Evolutionary conservation across 2,329 filamentous ascomycete genomes (phyloP).

Genomic region (Venturia pyrina): DNA sequence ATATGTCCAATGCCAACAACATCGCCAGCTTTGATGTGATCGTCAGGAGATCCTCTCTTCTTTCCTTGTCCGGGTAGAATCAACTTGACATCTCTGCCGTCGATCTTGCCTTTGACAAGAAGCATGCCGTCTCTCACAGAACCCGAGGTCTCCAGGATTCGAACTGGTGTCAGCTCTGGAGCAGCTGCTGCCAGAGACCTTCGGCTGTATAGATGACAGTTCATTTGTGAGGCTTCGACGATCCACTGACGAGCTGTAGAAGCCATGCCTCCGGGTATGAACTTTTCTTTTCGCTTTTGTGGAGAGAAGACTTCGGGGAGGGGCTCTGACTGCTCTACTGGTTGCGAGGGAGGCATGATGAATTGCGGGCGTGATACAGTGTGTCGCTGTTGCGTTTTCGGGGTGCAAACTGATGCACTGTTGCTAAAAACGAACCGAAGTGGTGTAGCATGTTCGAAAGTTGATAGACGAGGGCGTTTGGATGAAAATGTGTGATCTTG

Average conservation of each 20-base stretch:
- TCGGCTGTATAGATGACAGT: neutral
- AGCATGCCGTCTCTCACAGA: conserved; percentile 19
- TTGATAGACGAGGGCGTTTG: conserved; percentile 3
- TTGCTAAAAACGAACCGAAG: neutral
- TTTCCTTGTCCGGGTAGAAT: conserved; percentile 20
- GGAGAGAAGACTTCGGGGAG: conserved; percentile 46
- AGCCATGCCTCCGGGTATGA: conserved; percentile 39
- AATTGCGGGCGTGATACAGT: conserved; percentile 26
- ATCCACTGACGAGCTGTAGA: conserved; percentile 41
- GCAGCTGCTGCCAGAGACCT: neutral
- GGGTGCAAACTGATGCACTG: neutral
- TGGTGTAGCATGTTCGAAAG: neutral
- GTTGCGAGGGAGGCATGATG: conserved; percentile 23
- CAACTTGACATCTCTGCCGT: conserved; percentile 16
- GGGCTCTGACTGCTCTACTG: conserved; percentile 24
- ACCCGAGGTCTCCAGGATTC: conserved; percentile 10
- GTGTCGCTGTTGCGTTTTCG: neutral
- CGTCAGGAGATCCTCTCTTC: conserved; percentile 17
- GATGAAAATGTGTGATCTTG: neutral
- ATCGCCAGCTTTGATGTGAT: conserved; percentile 19
- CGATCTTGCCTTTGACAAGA: conserved; percentile 18
- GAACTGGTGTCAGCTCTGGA: neutral
- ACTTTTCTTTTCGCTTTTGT: conserved; percentile 39
- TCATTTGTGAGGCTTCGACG: conserved; percentile 25
- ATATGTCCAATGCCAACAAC: conserved; percentile 30